Percentiles rank a stretch among this genome's conserved stretches.
phyloP scores from a whole-genome alignment of 1,284 basidiomycete species.

The Fomitopsis palustris region DNA sequence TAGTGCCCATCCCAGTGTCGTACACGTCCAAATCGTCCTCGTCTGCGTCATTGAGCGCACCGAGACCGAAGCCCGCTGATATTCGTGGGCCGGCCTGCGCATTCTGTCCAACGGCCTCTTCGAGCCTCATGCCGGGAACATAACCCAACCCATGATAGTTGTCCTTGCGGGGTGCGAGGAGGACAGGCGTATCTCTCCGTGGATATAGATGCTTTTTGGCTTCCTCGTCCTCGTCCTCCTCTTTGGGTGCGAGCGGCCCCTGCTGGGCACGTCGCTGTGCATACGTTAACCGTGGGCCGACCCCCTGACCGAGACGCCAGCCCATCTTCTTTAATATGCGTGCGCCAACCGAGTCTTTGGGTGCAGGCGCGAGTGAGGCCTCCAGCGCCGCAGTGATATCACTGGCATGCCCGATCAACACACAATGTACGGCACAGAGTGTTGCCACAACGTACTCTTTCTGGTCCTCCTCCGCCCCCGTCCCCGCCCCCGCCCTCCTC shows the following conservation, averaged over 20 bases:
- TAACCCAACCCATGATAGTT: slow-evolving; percentile 82
- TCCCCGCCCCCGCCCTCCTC: slow-evolving; percentile 20
- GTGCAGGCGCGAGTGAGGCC: slow-evolving; percentile 54
- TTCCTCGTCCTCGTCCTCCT: slow-evolving; percentile 64
- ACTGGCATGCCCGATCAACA: slow-evolving; percentile 32
- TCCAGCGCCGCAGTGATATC: slow-evolving; percentile 60
- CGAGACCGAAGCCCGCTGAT: slow-evolving; percentile 78
- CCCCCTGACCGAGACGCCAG: slow-evolving; percentile 89
- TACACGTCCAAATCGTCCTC: slow-evolving; percentile 90
- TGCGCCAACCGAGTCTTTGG: slow-evolving; percentile 73
- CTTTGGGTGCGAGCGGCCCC: slow-evolving; percentile 28
- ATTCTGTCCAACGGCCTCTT: slow-evolving; percentile 45
- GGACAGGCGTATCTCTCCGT: slow-evolving; percentile 72
- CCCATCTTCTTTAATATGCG: slow-evolving; percentile 92
- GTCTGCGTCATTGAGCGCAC: slow-evolving; percentile 84
- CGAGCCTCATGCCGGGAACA: slow-evolving; percentile 59
- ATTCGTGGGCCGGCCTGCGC: slow-evolving; percentile 48
- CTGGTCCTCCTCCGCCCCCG: slow-evolving; percentile 32
- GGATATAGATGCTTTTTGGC: slow-evolving; percentile 85
- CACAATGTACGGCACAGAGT: not conserved
- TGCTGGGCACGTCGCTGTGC: slow-evolving; percentile 47
- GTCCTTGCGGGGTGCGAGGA: slow-evolving; percentile 66
- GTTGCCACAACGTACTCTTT: slow-evolving; percentile 51
- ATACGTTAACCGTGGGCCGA: slow-evolving; percentile 87
- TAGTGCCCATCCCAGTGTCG: slow-evolving; percentile 37